Percentiles rank a stretch among this genome's conserved stretches.
These are phyloP conservation scores for Ustilago curta DNA, from an alignment of 1,284 basidiomycete genomes.

Conservation along the genomic window DNA sequence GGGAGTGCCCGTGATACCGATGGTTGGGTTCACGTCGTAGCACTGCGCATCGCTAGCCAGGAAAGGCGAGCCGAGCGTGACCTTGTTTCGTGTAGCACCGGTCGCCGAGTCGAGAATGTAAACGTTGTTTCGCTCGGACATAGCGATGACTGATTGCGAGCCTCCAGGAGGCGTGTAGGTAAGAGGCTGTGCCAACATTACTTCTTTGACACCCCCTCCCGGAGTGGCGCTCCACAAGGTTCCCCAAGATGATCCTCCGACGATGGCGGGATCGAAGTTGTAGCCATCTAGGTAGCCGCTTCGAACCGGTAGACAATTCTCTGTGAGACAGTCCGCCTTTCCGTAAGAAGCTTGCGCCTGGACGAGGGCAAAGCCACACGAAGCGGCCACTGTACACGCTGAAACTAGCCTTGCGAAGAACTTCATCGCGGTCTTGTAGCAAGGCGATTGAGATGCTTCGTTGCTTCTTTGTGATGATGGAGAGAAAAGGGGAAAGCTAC, in stretches of 20 bases:
- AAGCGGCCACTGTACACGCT: no score
- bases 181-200: conserved; percentile 19
- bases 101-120: no score
- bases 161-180: conserved; percentile 20
- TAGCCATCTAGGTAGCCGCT: conserved; percentile 28
- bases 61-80: neutral
- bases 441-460: no score
- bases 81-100: conserved; percentile 3
- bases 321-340: conserved; percentile 20
- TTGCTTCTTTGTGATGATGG: no score
- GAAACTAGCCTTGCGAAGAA: no score
- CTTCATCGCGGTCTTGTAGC: no score
- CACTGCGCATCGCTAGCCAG: conserved; percentile 12
- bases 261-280: conserved; percentile 34
- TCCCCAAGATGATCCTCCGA: conserved; percentile 18
- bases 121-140: conserved; percentile 18
- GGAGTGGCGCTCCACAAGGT: conserved; percentile 15
- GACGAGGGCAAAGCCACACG: no score
- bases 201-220: no score
- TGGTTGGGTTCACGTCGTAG: conserved; percentile 9
- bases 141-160: conserved; percentile 16
- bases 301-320: conserved; percentile 17
- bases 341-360: conserved; percentile 6
- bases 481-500: no score
- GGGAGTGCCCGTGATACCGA: conserved; percentile 31